These are phyloP conservation scores for Carex scoparia DNA, from an alignment of 176 grass and related monocot species.

Conservation along the genomic window DNA sequence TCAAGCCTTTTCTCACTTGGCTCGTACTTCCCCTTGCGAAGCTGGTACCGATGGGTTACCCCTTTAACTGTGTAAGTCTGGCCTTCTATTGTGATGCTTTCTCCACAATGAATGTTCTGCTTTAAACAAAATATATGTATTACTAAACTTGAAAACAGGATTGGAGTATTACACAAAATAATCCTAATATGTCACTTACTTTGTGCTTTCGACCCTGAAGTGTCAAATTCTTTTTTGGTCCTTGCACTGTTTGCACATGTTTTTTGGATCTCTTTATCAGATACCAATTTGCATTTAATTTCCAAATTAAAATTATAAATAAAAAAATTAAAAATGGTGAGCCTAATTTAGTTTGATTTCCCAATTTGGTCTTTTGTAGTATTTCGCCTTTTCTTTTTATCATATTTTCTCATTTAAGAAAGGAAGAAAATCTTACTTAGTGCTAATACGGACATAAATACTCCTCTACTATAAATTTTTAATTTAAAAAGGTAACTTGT, in stretches of 20 bases:
- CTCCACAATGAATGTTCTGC: conserved; percentile 96
- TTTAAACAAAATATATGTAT: neutral
- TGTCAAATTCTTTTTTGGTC: neutral
- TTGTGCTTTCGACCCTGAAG: neutral
- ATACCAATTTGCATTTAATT: neutral
- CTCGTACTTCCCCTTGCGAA: conserved; percentile 85
- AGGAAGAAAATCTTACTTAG: neutral
- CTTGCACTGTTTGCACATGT: neutral
- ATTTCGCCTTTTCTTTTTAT: neutral
- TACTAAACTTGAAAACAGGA: neutral
- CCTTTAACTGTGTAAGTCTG: conserved; percentile 80
- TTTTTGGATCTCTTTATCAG: neutral
- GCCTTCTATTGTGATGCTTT: conserved; percentile 85
- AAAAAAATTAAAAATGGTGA: neutral
- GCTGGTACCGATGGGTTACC: conserved; percentile 83
- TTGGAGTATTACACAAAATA: neutral
- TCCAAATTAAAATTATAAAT: neutral
- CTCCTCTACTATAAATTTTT: neutral
- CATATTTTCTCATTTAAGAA: neutral
- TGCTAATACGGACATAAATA: neutral
- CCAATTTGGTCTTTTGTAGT: neutral
- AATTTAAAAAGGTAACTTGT: no score
- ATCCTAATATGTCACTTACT: neutral
- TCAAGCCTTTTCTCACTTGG: conserved; percentile 93
- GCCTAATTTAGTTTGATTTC: neutral